These are phyloP conservation scores for Boletus holoroseus DNA, from an alignment of 1,284 basidiomycete genomes.

Conservation along the genomic window DNA sequence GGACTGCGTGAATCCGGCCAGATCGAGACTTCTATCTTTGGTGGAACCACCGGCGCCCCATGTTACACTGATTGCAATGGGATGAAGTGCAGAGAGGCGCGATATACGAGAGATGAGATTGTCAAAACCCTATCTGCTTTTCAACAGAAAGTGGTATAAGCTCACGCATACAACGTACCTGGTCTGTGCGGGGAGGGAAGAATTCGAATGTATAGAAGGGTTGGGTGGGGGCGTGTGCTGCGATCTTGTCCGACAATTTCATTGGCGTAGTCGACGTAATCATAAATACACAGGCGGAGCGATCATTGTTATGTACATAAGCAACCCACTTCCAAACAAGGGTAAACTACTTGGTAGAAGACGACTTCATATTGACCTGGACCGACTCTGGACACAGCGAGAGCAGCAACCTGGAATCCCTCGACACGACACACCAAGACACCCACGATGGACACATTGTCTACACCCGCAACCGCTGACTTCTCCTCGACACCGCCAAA, in stretches of 20 bases:
- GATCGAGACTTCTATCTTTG: constrained; percentile 80
- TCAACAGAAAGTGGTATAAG: constrained; percentile 16
- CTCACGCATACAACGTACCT: constrained; percentile 39
- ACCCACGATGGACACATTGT: constrained; percentile 41
- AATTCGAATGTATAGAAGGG: constrained; percentile 91
- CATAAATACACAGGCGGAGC: too few relatives aligned
- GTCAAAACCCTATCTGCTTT: constrained; percentile 62
- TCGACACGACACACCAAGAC: not conserved
- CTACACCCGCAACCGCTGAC: constrained; percentile 70
- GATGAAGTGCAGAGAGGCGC: constrained; percentile 63
- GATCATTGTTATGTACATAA: constrained; percentile 13
- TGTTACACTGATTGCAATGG: constrained; percentile 82
- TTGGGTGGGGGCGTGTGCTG: constrained; percentile 34
- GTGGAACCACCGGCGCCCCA: constrained; percentile 98
- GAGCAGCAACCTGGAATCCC: not conserved
- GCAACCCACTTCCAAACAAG: constrained; percentile 21
- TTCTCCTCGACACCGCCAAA: constrained; percentile 84
- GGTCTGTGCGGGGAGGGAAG: constrained; percentile 91
- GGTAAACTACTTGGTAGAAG: constrained; percentile 17
- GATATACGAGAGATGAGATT: constrained; percentile 80
- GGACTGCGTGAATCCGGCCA: constrained; percentile 67
- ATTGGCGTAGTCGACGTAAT: constrained; percentile 34
- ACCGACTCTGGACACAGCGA: constrained; percentile 4
- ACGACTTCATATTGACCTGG: constrained; percentile 14
- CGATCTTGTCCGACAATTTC: constrained; percentile 68